Percentiles rank a stretch among this genome's conserved stretches.
Evolutionary conservation across 1,139 yeast species (phyloP).

Genomic region (Candida sp.): DNA sequence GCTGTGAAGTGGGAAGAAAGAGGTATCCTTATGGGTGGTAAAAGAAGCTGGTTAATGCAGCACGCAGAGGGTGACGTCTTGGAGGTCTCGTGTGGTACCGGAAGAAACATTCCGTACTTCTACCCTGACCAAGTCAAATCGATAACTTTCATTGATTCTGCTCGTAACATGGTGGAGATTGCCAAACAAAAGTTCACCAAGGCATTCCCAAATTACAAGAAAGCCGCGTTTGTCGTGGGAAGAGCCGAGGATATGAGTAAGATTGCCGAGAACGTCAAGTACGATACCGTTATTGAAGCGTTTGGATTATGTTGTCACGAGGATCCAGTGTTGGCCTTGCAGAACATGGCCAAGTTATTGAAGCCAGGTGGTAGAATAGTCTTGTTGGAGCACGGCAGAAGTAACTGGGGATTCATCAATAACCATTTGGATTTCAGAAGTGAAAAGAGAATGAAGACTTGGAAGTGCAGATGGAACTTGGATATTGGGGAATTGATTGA

Average conservation of each 20-base stretch:
- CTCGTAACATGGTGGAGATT: constrained; percentile 84
- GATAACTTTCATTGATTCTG: constrained; percentile 85
- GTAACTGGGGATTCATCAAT: constrained; percentile 79
- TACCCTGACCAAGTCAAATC: constrained; percentile 64
- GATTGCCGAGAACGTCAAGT: constrained; percentile 59
- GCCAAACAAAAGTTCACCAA: constrained; percentile 75
- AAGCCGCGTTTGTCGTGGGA: constrained; percentile 91
- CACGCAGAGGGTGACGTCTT: constrained; percentile 86
- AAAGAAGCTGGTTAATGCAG: constrained; percentile 84
- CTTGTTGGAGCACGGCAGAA: constrained; percentile 90
- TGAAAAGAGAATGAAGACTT: constrained; percentile 79
- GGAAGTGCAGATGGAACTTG: constrained; percentile 99
- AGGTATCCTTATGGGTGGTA: constrained; percentile 78
- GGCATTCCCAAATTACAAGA: constrained; percentile 64
- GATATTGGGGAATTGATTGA: constrained; percentile 89
- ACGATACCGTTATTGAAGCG: constrained; percentile 92
- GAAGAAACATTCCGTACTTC: constrained; percentile 84
- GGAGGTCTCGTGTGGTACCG: constrained; percentile 97
- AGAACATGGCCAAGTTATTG: constrained; percentile 71
- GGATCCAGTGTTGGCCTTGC: constrained; percentile 84
- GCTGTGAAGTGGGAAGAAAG: constrained; percentile 89
- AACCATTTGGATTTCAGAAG: constrained; percentile 84
- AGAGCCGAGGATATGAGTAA: constrained; percentile 82
- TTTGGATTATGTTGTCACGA: constrained; percentile 97
- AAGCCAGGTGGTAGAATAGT: constrained; percentile 94